phyloP scores from a whole-genome alignment of 78 protist genomes.

The slime mould (Dictyostelium discoideum) region dicty_2.7 NC_007089.4:3010001-3010500 shows the following conservation, averaged over 20 bases:
- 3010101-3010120: too few relatives aligned
- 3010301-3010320: background rate
- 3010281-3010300: background rate
- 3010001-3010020: background rate
- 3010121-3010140: background rate
- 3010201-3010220: background rate
- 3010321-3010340: background rate
- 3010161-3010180: background rate
- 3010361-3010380: too few relatives aligned
- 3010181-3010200: background rate
- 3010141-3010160: background rate
- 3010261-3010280: background rate
- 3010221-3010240: background rate
- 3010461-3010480: background rate
- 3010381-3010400: background rate
- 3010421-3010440: background rate
- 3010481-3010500: background rate
- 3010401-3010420: too few relatives aligned
- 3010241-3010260: too few relatives aligned
- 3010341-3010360: background rate
- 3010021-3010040: conserved; percentile 21
- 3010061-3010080: conserved; percentile 17
- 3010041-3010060: conserved; percentile 40
- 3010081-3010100: too few relatives aligned
- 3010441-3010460: background rate